Base-by-base conservation (phyloP, 1,284 basidiomycete genomes). In the Ustilago tritici region DNA sequence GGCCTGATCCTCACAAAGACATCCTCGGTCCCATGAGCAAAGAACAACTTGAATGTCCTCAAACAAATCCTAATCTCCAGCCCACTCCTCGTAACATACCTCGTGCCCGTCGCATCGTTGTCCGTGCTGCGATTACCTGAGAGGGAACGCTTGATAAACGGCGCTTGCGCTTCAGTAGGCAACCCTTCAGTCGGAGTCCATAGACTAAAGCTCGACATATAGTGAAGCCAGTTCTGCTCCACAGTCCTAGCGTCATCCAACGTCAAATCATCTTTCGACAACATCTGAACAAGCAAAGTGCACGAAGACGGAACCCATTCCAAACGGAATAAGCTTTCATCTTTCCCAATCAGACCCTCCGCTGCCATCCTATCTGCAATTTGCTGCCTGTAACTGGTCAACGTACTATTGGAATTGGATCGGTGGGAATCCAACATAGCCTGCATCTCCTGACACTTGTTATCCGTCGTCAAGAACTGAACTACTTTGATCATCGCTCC, bases 321-420 rank as follows among this genome's bases (percentile, higher is more conserved):
- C 54, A 98, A 90, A 23, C 94, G 90, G 89, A 93, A 98, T 17
- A 98, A 88, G 84, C 93, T 95, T 86, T 98, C 96, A 64, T 98
- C 95, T 0, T 92, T 90, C 1, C 93, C 93, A 50, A 96, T 87
- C 8, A 94, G 90, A 56, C 90, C 92, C 85, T 98, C 95, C 0
- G 92, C 93, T 61, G 91, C 91, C 84, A 92, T 91, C 53, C 95
- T 90, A 76, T 92, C 92, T 56, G 93, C 94, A 73, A 93, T 93
- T 83, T 94, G 92, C 80, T 95, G 94, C 72, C 95, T 91, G 1
- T 91, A 92, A 0, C 92, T 92, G 31, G 73, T 71, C 23, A 76
- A 52, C 34, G 63, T 62, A 46, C 75, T 80, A 10, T 81, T 79
- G 8, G 81, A 64, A 35, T 82, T 78, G 19, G 78, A 57, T 14